Evolutionary conservation across 257 asterid species (phyloP).

Genomic region (Nicotiana tabacum): DNA sequence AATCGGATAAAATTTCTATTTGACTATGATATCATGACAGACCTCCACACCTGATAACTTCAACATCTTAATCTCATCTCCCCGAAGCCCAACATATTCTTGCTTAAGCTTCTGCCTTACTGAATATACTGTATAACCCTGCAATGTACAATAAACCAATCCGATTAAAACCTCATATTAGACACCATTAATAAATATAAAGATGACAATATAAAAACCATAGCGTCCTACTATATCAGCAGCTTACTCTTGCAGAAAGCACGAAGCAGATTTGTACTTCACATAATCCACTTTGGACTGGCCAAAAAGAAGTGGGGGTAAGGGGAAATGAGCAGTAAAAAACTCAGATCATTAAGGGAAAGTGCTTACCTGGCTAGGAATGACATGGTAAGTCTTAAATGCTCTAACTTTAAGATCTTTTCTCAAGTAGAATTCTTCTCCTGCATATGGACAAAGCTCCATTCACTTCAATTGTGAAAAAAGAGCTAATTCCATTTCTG

Average conservation of each 20-base stretch:
- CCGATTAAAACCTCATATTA: not conserved
- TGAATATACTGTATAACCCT: constrained; percentile 88
- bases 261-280: not conserved
- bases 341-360: not conserved
- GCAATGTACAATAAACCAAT: constrained; percentile 1
- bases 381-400: constrained; percentile 72
- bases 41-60: constrained; percentile 86
- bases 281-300: not conserved
- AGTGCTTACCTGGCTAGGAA: constrained; percentile 80
- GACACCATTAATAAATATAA: not conserved
- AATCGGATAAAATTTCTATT: not conserved
- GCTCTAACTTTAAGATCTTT: constrained; percentile 85
- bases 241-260: not conserved
- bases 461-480: not conserved
- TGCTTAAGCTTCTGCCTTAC: constrained; percentile 77
- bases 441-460: constrained; percentile 31
- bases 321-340: not conserved
- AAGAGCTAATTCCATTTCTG: not conserved
- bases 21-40: constrained; percentile 14
- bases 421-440: constrained; percentile 75
- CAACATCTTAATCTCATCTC: constrained; percentile 63
- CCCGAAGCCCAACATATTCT: constrained; percentile 66
- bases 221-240: not conserved
- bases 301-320: not conserved
- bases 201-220: not conserved